Conservation (phyloP, 805 yeast genomes). For the Zygoascus tannicola region DNA sequence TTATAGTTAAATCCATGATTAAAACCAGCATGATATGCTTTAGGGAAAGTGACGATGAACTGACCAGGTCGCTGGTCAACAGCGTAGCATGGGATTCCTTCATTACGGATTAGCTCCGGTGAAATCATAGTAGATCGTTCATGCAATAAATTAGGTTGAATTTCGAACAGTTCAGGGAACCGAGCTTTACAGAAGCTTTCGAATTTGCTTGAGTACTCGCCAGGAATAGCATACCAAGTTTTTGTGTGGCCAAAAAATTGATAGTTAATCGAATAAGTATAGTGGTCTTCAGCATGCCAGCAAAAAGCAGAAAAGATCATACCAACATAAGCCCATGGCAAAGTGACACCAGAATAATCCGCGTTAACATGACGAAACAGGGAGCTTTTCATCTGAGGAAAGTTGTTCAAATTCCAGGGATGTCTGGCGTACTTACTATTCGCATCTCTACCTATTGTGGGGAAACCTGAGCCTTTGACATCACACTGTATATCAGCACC, state of each 20-base stretch:
- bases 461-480: slow-evolving; percentile 32
- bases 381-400: slow-evolving; percentile 28
- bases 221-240: slow-evolving; percentile 90
- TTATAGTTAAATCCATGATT: slow-evolving; percentile 67
- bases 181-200: slow-evolving; percentile 50
- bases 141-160: slow-evolving; percentile 82
- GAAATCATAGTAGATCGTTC: slow-evolving; percentile 75
- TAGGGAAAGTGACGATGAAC: slow-evolving; percentile 75
- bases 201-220: slow-evolving; percentile 50
- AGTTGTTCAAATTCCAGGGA: slow-evolving; percentile 31
- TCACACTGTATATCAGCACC: slow-evolving; percentile 33
- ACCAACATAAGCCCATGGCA: slow-evolving; percentile 92
- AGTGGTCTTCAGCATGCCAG: slow-evolving; percentile 96
- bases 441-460: slow-evolving; percentile 23
- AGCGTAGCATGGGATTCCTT: slow-evolving; percentile 38
- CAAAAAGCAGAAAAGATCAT: slow-evolving; percentile 86
- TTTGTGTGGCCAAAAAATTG: slow-evolving; percentile 86
- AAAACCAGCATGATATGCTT: slow-evolving; percentile 83
- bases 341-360: slow-evolving; percentile 77
- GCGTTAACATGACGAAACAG: slow-evolving; percentile 26
- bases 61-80: slow-evolving; percentile 76
- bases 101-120: slow-evolving; percentile 45
- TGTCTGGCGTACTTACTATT: slow-evolving; percentile 26
- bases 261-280: slow-evolving; percentile 82
- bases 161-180: slow-evolving; percentile 74